These are phyloP conservation scores for Cornus suecica DNA, from an alignment of 148 eudicot species.

Conservation along the genomic window DNA sequence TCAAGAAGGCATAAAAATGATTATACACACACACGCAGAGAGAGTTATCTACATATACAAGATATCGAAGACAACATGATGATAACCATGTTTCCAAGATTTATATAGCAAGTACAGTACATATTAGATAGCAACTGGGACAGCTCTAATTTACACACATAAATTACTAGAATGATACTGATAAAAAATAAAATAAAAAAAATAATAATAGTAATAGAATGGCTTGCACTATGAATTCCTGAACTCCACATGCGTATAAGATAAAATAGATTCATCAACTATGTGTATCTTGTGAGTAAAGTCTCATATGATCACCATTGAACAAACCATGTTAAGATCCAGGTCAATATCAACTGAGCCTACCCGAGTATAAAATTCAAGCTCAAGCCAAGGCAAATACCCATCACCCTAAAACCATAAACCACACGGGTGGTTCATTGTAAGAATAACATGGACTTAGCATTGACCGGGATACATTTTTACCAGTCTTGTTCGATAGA, in stretches of 20 bases:
- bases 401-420: background rate
- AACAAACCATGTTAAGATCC: background rate
- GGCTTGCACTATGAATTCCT: background rate
- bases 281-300: background rate
- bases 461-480: background rate
- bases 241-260: background rate
- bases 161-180: no score
- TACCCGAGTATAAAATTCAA: no score
- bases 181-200: no score
- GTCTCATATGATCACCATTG: background rate
- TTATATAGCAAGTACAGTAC: background rate
- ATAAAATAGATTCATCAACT: background rate
- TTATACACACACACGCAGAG: no score
- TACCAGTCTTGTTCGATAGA: background rate
- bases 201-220: no score
- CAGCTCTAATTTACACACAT: no score
- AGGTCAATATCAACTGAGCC: background rate
- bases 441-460: background rate
- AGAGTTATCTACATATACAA: background rate
- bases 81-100: background rate
- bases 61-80: background rate
- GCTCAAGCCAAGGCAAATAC: background rate
- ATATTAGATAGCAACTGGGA: no score
- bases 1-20: background rate
- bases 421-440: background rate